Evolutionary conservation across 768 basidiomycete genomes (phyloP).

Genomic region (Russula compacta): DNA sequence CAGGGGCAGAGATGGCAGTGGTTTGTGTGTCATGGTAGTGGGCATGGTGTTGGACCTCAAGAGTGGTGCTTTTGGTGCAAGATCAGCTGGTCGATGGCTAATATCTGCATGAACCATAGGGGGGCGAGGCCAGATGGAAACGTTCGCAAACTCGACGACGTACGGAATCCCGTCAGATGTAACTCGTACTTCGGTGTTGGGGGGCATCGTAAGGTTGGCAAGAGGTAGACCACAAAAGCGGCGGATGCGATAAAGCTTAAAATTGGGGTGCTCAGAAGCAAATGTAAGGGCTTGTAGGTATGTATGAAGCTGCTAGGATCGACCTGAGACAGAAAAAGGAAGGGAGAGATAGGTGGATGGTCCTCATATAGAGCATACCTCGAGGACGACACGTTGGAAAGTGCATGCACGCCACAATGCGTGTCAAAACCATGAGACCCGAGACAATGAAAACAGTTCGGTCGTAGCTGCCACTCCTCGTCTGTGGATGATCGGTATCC

Average conservation of each 20-base stretch:
- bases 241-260: slow-evolving; percentile 5
- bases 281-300: slow-evolving; percentile 2
- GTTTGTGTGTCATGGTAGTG: slow-evolving; percentile 9
- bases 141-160: slow-evolving; percentile 30
- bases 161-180: slow-evolving; percentile 29
- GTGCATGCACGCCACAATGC: not conserved
- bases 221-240: not conserved
- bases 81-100: not conserved
- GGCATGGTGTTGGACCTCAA: slow-evolving; percentile 18
- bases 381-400: slow-evolving; percentile 14
- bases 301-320: slow-evolving; percentile 4
- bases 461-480: not conserved
- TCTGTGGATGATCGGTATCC: not conserved
- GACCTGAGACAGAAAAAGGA: slow-evolving; percentile 3
- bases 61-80: not conserved
- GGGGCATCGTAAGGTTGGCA: slow-evolving; percentile 20
- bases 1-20: slow-evolving; percentile 12
- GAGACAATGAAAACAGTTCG: not conserved
- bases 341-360: not conserved
- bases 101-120: slow-evolving; percentile 1
- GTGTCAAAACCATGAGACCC: not conserved
- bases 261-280: slow-evolving; percentile 8
- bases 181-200: slow-evolving; percentile 25
- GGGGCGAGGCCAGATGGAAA: slow-evolving; percentile 24
- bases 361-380: slow-evolving; percentile 10